A percentile compares a stretch with the other conserved stretches of the same genome.
Evolutionary conservation across 805 yeast genomes (phyloP).

Genomic region (Kluyveromyces aestuarii): DNA sequence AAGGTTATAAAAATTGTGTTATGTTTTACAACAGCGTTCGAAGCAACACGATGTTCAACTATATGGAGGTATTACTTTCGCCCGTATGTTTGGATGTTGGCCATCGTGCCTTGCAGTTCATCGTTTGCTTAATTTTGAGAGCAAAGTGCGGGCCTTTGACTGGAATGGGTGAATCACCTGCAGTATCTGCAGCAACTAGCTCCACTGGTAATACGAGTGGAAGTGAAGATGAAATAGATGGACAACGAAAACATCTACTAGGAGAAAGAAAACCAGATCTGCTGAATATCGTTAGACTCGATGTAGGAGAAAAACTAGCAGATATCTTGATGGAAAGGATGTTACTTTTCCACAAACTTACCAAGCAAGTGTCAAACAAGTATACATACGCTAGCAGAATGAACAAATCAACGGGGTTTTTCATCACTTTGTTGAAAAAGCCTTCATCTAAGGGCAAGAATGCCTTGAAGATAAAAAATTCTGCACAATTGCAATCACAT

Average conservation of each 20-base stretch:
- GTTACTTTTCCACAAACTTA: constrained; percentile 33
- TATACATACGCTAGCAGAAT: constrained; percentile 65
- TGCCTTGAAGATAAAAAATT: neutral
- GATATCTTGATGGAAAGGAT: constrained; percentile 32
- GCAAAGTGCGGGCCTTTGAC: constrained; percentile 37
- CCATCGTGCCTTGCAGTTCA: constrained; percentile 48
- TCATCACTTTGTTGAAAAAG: constrained; percentile 31
- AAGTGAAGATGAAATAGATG: constrained; percentile 23
- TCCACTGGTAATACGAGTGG: constrained; percentile 13
- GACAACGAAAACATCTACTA: constrained; percentile 15
- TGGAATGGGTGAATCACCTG: constrained; percentile 24
- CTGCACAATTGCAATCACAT: constrained; percentile 8
- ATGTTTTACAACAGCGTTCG: constrained; percentile 34
- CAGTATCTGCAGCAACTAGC: constrained; percentile 10
- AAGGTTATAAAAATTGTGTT: constrained; percentile 35
- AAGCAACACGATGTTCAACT: constrained; percentile 24
- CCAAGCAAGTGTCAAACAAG: constrained; percentile 41
- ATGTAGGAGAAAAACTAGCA: constrained; percentile 31
- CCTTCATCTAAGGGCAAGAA: constrained; percentile 16
- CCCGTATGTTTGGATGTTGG: constrained; percentile 45
- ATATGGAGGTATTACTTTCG: constrained; percentile 37
- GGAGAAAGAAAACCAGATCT: constrained; percentile 21
- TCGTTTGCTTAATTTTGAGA: constrained; percentile 46
- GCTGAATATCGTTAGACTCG: constrained; percentile 27
- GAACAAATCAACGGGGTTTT: constrained; percentile 44